Evolutionary conservation across 495 filamentous ascomycete genomes (phyloP), one percentile per base, ranked within the genome.

Genomic region (Bathelium albidoporum): DNA sequence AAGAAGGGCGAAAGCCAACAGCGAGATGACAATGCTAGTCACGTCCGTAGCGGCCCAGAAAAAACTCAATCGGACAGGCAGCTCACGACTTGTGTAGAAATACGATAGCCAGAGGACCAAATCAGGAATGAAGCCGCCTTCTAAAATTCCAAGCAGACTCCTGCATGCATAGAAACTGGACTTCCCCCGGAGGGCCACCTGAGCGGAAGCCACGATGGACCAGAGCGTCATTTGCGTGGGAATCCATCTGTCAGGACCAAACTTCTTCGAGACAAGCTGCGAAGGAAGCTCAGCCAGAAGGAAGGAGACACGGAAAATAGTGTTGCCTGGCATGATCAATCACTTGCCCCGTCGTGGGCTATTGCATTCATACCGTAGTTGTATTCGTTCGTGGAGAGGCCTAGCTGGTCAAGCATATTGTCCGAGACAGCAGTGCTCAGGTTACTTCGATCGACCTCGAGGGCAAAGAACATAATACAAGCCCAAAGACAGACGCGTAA

Each of bases 51-150:
- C 73, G 0, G 77, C 77, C 79, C 80, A 84, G 71, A 84, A 82
- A 70, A 74, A 77, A 2, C 75, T 70, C 5, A 83, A 67, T 4
- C 81, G 73, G 18, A 78, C 73, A 0, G 80, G 75, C 9, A 83
- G 74, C 66, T 83, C 81, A 7, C 69, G 69, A 24, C 74, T 71
- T 67, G 78, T 75, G 65, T 81, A 82, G 63, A 78, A 82, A 65
- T 82, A 83, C 2, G 78, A 76, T 39, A 83, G 66, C 68, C 76
- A 83, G 4, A 84, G 72, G 1, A 84, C 73, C 55, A 77, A 72
- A 52, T 80, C 78, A 14, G 61, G 65, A 60, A 65, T 64, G 24
- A 65, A 61, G 2, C 80, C 78, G 22, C 79, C 80, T 74, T 79
- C 75, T 20, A 75, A 62, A 4, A 80, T 62, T 1, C 78, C 79